phyloP scores from a whole-genome alignment of 2,329 filamentous ascomycete species.

The Trichoderma simmonsii region DNA sequence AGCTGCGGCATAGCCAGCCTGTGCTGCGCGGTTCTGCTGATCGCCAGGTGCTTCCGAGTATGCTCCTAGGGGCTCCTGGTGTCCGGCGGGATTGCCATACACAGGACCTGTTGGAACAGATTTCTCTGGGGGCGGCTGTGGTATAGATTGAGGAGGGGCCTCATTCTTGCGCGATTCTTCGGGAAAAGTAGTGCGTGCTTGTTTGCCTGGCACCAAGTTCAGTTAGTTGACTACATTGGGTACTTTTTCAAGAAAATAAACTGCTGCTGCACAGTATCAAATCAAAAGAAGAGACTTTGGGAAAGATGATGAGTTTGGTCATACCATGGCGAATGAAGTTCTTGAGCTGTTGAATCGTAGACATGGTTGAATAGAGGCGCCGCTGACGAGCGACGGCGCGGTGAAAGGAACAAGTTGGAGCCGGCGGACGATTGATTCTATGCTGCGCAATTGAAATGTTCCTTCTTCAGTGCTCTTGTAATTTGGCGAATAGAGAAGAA shows the following conservation, averaged over 20 bases:
- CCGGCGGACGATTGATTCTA: not conserved
- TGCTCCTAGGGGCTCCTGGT: slow-evolving; percentile 53
- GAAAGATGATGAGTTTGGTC: slow-evolving; percentile 23
- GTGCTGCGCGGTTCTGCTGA: slow-evolving; percentile 64
- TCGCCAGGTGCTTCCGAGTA: slow-evolving; percentile 61
- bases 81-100: slow-evolving; percentile 32
- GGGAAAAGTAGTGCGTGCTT: slow-evolving; percentile 65
- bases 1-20: slow-evolving; percentile 63
- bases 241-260: not conserved
- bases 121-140: slow-evolving; percentile 53
- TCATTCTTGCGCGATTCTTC: slow-evolving; percentile 56
- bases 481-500: not conserved
- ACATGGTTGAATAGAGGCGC: slow-evolving; percentile 43
- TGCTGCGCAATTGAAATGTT: not conserved
- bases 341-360: slow-evolving; percentile 89
- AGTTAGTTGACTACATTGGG: slow-evolving; percentile 15
- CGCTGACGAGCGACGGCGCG: slow-evolving; percentile 23
- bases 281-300: not conserved
- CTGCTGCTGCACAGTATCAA: not conserved
- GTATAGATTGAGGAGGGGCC: slow-evolving; percentile 42
- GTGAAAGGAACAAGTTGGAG: not conserved
- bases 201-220: slow-evolving; percentile 61
- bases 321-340: slow-evolving; percentile 93
- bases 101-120: slow-evolving; percentile 51
- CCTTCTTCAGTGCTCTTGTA: not conserved